A percentile compares a stretch with the other conserved stretches of the same genome.
phyloP scores from a whole-genome alignment of 192 early-diverging fungal genomes.

The Podila minutissima region DNA sequence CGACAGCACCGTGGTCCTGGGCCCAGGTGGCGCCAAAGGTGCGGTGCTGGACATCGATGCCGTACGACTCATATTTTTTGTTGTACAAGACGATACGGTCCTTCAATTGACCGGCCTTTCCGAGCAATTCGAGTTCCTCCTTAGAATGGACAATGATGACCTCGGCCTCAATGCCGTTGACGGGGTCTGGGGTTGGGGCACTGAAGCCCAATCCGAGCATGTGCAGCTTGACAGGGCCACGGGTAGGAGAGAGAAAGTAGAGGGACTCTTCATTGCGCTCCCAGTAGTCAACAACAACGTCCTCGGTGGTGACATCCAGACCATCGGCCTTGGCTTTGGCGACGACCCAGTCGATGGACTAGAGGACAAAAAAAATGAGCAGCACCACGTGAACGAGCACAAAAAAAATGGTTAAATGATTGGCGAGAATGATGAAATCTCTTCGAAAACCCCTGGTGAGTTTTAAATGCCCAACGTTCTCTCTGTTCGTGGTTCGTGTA shows the following conservation, averaged over 20 bases:
- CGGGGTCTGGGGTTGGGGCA: conserved; percentile 49
- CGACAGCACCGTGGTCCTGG: conserved; percentile 61
- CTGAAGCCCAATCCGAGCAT: conserved; percentile 66
- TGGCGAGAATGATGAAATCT: not conserved
- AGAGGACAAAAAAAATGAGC: not conserved
- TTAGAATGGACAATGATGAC: conserved; percentile 62
- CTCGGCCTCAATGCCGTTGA: conserved; percentile 51
- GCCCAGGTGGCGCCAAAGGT: conserved; percentile 35
- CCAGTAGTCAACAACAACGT: conserved; percentile 64
- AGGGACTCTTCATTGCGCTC: conserved; percentile 63
- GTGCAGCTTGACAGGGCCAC: conserved; percentile 57
- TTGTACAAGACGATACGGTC: conserved; percentile 64
- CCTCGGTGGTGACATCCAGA: conserved; percentile 63
- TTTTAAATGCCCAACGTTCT: not conserved
- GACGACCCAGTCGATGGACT: conserved; percentile 65
- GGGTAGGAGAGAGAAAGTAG: conserved; percentile 56
- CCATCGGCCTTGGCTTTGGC: conserved; percentile 51
- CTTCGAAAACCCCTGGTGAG: too few species aligned
- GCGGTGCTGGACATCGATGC: conserved; percentile 26
- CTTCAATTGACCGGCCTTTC: conserved; percentile 45
- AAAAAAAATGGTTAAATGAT: not conserved
- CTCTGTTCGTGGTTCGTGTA: not conserved
- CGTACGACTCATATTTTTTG: conserved; percentile 47
- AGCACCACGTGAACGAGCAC: not conserved
- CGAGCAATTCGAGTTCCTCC: conserved; percentile 57